Evolutionary conservation across 2,329 filamentous ascomycete genomes (phyloP), one percentile per base, ranked within the genome.

Genomic region (Pseudogymnoascus destructans): DNA sequence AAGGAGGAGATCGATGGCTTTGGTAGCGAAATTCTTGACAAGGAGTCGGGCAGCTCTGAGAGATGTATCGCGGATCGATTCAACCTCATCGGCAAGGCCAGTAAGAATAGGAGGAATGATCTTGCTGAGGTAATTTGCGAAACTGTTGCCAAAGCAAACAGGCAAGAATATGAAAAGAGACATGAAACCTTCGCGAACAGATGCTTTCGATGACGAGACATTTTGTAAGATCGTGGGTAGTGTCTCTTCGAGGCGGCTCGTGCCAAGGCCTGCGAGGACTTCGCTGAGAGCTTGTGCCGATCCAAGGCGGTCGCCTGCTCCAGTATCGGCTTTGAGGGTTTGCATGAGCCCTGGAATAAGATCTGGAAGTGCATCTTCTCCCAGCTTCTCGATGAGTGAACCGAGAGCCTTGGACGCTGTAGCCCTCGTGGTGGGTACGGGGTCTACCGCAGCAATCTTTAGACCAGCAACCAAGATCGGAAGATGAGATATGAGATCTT

Each of bases 111-210:
- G 87, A 15, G 93, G 95, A 66, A 98, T 95, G 67, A 98, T 95
- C 69, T 85, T 90, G 73, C 85, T 89, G 61, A 98, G 85, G 69
- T 98, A 98, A 69, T 89, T 90, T 65, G 93, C 87, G 68, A 98
- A 98, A 71, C 91, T 95, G 78, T 98, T 98, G 67, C 93, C 93
- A 67, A 98, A 98, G 74, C 93, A 98, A 57, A 95, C 93, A 10
- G 93, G 93, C 74, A 98, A 82, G 80, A 96, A 98, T 64, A 98
- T 97, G 74, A 98, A 98, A 38, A 98, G 80, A 6, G 93, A 96
- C 93, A 98, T 98, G 76, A 98, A 98, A 49, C 93, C 93, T 77
- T 98, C 93, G 66, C 93, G 85, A 63, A 98, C 89, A 58, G 90
- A 84, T 15, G 93, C 71, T 73, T 95, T 96, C 64, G 86, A 82